Evolutionary conservation across 169 alveolate genomes (phyloP).

Genomic region (Cryptosporidium parvum): DNA sequence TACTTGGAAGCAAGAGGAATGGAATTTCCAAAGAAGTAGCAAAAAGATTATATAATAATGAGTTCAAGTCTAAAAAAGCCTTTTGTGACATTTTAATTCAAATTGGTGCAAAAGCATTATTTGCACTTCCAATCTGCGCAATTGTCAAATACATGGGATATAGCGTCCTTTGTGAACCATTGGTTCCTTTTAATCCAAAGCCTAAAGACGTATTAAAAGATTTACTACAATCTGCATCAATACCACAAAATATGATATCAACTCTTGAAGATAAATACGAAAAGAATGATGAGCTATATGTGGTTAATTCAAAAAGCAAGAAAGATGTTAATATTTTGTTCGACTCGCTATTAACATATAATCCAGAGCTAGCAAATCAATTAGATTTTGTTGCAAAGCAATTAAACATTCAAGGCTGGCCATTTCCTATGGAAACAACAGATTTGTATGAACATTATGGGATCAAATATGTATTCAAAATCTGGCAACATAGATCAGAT

Average conservation of each 20-base stretch:
- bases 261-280: conserved; percentile 29
- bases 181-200: conserved; percentile 64
- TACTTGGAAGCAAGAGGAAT: conserved; percentile 77
- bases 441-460: conserved; percentile 51
- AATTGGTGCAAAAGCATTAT: conserved; percentile 57
- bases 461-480: conserved; percentile 39
- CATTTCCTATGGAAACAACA: conserved; percentile 75
- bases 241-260: conserved; percentile 15
- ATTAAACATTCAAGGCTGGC: conserved; percentile 72
- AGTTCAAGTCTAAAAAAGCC: conserved; percentile 60
- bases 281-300: conserved; percentile 2
- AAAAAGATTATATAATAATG: conserved; percentile 68
- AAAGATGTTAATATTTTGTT: conserved; percentile 35
- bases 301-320: conserved; percentile 26
- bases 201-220: conserved; percentile 62
- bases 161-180: conserved; percentile 60
- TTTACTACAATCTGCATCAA: neutral
- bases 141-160: conserved; percentile 70
- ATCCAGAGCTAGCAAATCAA: conserved; percentile 49
- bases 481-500: conserved; percentile 75
- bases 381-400: conserved; percentile 45
- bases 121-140: conserved; percentile 65
- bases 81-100: conserved; percentile 62
- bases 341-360: conserved; percentile 49
- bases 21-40: conserved; percentile 73